A percentile compares a stretch with the other conserved stretches of the same genome.
Evolutionary conservation across 2,329 filamentous ascomycete species (phyloP).

Genomic region (Seiridium cupressi): DNA sequence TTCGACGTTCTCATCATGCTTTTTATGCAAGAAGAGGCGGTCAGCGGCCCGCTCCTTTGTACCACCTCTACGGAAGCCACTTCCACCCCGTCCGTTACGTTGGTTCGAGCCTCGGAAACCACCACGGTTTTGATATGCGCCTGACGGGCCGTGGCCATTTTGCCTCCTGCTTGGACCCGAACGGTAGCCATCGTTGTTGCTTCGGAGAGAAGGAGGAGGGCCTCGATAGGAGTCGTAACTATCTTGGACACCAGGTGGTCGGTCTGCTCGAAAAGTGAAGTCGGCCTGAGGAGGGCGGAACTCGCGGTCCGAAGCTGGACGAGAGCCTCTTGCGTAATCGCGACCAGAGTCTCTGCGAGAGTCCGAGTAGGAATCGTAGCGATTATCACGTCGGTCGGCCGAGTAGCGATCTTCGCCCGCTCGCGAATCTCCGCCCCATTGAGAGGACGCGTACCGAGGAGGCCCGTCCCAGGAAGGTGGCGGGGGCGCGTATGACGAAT

Average conservation of each 20-base stretch:
- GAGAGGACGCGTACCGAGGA: neutral
- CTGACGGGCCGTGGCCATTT: neutral
- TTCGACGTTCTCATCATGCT: constrained; percentile 38
- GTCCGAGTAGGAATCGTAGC: constrained; percentile 15
- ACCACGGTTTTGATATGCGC: constrained; percentile 8
- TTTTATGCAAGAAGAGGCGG: constrained; percentile 45
- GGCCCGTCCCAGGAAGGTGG: neutral
- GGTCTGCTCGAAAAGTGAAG: constrained; percentile 55
- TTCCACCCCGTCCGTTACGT: neutral
- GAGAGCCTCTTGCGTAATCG: neutral
- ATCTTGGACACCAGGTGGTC: constrained; percentile 46
- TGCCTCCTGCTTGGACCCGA: neutral
- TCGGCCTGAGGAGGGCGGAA: constrained; percentile 41
- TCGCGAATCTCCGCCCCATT: neutral
- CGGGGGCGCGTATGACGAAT: neutral
- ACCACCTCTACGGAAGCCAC: neutral
- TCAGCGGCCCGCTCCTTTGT: constrained; percentile 16
- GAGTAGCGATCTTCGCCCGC: neutral
- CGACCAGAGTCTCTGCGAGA: constrained; percentile 16
- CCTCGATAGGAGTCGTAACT: constrained; percentile 28
- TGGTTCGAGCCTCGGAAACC: constrained; percentile 10
- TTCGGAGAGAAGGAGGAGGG: constrained; percentile 16
- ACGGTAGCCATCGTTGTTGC: constrained; percentile 11
- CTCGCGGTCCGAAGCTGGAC: neutral
- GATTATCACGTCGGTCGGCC: neutral